Evolutionary conservation across 1,139 yeast genomes (phyloP).

Genomic region (Protomyces pachydermus): DNA sequence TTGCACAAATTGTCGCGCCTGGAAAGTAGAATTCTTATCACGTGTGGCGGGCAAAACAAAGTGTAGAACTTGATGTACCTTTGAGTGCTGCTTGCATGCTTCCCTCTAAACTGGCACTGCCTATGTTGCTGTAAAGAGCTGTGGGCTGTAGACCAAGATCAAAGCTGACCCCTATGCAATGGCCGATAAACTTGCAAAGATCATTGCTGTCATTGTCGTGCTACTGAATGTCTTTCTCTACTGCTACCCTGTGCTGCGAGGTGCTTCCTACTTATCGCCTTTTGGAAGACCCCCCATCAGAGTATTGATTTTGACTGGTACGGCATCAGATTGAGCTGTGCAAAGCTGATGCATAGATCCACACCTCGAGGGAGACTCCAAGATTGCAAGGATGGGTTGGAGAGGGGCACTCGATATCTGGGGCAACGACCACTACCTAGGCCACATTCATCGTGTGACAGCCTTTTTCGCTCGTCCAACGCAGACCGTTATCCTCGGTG

Average conservation of each 20-base stretch:
- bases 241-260: slow-evolving; percentile 14
- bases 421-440: slow-evolving; percentile 26
- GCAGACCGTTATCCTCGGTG: slow-evolving; percentile 81
- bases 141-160: too few species aligned
- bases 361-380: slow-evolving; percentile 20
- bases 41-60: too few species aligned
- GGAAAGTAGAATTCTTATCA: too few species aligned
- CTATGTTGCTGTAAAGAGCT: too few species aligned
- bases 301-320: slow-evolving; percentile 18
- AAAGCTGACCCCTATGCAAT: too few species aligned
- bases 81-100: too few species aligned
- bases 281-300: slow-evolving; percentile 12
- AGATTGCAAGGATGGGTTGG: slow-evolving; percentile 22
- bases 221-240: slow-evolving; percentile 3
- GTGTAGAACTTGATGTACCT: too few species aligned
- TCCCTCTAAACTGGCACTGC: too few species aligned
- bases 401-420: slow-evolving; percentile 23
- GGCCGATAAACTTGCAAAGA: too few species aligned
- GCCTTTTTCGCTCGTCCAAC: slow-evolving; percentile 48
- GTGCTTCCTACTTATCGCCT: slow-evolving; percentile 9
- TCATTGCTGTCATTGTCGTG: neutral
- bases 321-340: too few species aligned
- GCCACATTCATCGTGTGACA: slow-evolving; percentile 21
- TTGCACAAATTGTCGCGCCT: too few species aligned
- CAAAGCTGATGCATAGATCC: neutral